Conservation (phyloP, 1,284 basidiomycete species). For the Xerocomus nothofagi region DNA sequence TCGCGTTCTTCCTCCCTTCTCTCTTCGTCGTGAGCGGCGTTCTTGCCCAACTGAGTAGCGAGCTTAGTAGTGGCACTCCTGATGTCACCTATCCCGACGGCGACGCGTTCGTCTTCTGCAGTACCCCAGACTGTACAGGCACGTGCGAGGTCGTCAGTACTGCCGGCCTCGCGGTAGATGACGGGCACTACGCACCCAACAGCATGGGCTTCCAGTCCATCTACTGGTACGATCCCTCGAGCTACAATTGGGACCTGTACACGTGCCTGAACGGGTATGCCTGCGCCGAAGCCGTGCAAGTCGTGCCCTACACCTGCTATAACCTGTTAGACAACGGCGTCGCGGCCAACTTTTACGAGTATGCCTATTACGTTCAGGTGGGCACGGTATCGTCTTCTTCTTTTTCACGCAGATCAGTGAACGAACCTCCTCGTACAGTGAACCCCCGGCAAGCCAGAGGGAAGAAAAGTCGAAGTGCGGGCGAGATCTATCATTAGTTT, state of each 20-base stretch:
- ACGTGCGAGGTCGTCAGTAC: not conserved
- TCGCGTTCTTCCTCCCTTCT: not conserved
- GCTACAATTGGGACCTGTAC: not conserved
- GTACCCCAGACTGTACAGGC: not conserved
- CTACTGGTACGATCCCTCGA: not conserved
- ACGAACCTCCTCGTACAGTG: no score
- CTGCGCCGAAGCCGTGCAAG: no score
- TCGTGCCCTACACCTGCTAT: not conserved
- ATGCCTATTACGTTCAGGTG: not conserved
- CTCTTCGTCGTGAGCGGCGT: not conserved
- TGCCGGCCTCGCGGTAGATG: not conserved
- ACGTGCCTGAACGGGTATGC: not conserved
- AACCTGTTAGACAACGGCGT: not conserved
- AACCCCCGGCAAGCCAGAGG: no score
- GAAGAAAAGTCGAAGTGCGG: not conserved
- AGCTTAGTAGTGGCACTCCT: not conserved
- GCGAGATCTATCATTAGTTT: not conserved
- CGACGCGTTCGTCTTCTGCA: conserved; percentile 4
- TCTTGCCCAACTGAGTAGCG: not conserved
- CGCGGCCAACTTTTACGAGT: not conserved
- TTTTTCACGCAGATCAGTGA: no score
- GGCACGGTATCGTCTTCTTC: not conserved
- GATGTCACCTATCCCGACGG: not conserved
- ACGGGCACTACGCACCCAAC: not conserved
- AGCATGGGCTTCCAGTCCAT: conserved; percentile 2